Evolutionary conservation across 2,329 filamentous ascomycete species (phyloP), one percentile per base, ranked within the genome.

Genomic region (Neurospora crassa): DNA sequence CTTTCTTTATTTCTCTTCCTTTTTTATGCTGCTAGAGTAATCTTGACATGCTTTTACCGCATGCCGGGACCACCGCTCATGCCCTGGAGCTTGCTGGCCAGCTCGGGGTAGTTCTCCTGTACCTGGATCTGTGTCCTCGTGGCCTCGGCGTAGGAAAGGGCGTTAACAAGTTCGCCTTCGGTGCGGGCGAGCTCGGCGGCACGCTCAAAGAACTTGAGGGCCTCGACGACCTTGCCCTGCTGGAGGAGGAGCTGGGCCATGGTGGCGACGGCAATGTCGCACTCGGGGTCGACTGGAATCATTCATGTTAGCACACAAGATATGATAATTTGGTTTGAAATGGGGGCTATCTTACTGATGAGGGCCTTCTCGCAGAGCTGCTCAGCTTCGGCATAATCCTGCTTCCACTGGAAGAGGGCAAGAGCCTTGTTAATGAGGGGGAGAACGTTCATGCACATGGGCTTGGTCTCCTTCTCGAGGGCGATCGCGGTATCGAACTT

Each of bases 401-500:
- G 92, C 87, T 97, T 98, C 92, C 94, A 97, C 81, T 99, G 96
- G 88, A 97, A 98, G 67, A 98, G 86, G 14, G 95, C 94, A 40
- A 99, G 88, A 5, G 96, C 94, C 86, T 99, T 99, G 89, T 99
- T 99, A 84, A 99, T 98, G 69, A 99, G 86, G 16, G 96, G 96
- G 74, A 99, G 85, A 40, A 99, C 96, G 78, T 99, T 99, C 91
- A 99, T 98, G 73, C 93, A 92, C 82, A 96, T 91, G 16, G 94
- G 94, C 84, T 96, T 96, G 75, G 90, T 91, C 82, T 93, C 90
- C 86, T 96, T 96, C 88, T 99, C 96, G 91, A 98, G 95, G 80
- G 98, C 94, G 75, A 98, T 94, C n/a, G 96, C 96, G 37, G 91
- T 96, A 81, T 99, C 96, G 78, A 99, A 99, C 84, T 97, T 97